Evolutionary conservation across 768 basidiomycete genomes (phyloP), one percentile per base, ranked within the genome.

Genomic region (Brasilioporus rufonigricans): DNA sequence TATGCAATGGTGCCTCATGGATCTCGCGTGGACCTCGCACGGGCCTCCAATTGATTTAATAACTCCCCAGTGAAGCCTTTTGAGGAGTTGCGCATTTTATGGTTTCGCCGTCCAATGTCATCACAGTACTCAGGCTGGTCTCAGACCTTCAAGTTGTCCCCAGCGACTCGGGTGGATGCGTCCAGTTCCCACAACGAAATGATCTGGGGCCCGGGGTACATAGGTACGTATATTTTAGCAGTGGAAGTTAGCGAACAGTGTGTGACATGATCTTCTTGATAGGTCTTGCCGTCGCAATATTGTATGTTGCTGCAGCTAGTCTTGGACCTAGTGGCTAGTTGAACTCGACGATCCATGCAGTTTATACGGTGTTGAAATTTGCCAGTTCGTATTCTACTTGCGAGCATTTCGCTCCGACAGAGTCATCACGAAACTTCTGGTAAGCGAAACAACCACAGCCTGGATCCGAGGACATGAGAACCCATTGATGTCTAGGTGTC

Each of bases 311-410:
- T 16, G 39, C 27, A 6, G 6, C 19, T 26, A 10, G 3, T 21
- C 27, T 29, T 7, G 5, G n/a, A 32, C 16, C n/a, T 3, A 18
- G 11, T 26, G 35, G 27, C 19, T 31, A 6, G n/a, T 26, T 32
- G 29, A 24, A 33, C 32, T 23, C 32, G 21, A 41, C 16, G 11
- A 3, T 35, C 9, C 6, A 26, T 47, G 39, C 24, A 54, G 59
- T 35, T 18, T 54, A 24, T 60, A 55, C 6, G 52, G 56, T 2
- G 16, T 58, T 26, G 52, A 44, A 29, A 24, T 54, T n/a, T 50
- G 45, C 41, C 59, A 60, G 46, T 53, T 60, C 41, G 32, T 26
- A 41, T 53, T 50, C 35, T 60, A 53, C 45, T 21, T 47, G 24
- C 35, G 11, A 40, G 41, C 48, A 0, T 60, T 60, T 53, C 45